Base-by-base conservation (phyloP, 371 early-diverging fungal genomes). In the Basidiobolus meristosporus region DNA sequence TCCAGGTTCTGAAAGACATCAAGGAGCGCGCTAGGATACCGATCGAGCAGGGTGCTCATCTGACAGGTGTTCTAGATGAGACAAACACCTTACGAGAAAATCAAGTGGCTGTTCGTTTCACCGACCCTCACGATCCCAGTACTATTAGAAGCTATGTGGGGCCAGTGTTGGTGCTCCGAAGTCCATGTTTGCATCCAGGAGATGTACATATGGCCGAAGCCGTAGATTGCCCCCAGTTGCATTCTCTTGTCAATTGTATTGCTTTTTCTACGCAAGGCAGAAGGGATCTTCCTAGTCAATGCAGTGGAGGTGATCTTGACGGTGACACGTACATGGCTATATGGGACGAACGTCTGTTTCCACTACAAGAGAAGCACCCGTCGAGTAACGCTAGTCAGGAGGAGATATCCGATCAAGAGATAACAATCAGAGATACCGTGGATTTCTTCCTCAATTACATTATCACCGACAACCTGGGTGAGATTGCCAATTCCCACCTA, bases 231-330 rank as follows among this genome's bases (percentile, higher is more conserved):
- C 60, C 60, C 0, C 57, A 66, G 7, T 46, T 86, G 9, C 51
- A 43, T n/a, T 68, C 78, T 47, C 50, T 82, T 11, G 38, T 48
- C 0, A 74, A 86, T 50, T 84, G 84, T 2, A 54, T 90, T 14
- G 87, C 83, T 0, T 87, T 90, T 53, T 59, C 75, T 22, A 56
- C 74, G 11, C 57, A 70, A 37, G 91, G 91, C 0, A 41, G 45
- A 6, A 62, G 87, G n/a, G 81, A 81, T 40, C 52, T 83, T 15
- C 79, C 86, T 0, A 79, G 78, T 44, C 72, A 77, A 76, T 73
- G 79, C 43, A 70, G 77, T 39, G 91, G 91, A 16, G 79, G 81
- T 0, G 91, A 90, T 60, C 48, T 90, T 3, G 91, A 90, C 48
- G 91, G 91, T 10, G 91, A 90, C 58, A 72, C 75, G 15, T 50